A percentile compares a stretch with the other conserved stretches of the same genome.
phyloP scores from a whole-genome alignment of 306 rosid genomes.

The Luffa acutangula region DNA sequence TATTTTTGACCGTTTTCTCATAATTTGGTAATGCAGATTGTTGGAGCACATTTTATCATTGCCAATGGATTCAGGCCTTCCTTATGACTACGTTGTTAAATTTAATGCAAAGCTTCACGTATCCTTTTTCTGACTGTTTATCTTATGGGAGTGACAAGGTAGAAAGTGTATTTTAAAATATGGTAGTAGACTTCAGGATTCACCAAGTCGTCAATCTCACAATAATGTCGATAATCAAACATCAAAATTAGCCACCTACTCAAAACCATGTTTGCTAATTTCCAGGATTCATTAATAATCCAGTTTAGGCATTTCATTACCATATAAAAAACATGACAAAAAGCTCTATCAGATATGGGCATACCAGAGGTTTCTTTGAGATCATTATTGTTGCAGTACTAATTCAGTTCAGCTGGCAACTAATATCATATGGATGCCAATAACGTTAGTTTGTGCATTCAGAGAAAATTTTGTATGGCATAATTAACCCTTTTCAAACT shows the following conservation, averaged over 20 bases:
- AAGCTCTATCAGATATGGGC: neutral
- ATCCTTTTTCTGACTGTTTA: constrained; percentile 41
- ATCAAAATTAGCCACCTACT: neutral
- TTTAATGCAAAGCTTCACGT: constrained; percentile 62
- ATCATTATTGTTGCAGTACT: neutral
- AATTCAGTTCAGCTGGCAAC: neutral
- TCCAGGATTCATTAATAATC: neutral
- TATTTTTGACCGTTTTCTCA: constrained; percentile 10
- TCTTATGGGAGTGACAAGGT: neutral
- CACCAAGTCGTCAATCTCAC: neutral
- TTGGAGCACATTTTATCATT: constrained; percentile 56
- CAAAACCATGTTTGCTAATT: neutral
- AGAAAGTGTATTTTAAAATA: neutral
- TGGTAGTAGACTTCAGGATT: neutral
- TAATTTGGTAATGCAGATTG: constrained; percentile 41
- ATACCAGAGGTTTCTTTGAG: neutral
- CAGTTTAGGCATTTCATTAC: neutral
- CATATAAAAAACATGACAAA: neutral
- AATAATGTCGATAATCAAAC: neutral
- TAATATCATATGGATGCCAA: neutral
- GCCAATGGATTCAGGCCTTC: constrained; percentile 56
- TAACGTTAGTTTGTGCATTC: neutral
- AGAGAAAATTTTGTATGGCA: neutral
- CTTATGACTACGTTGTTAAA: constrained; percentile 50
- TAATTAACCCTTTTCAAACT: neutral